phyloP scores from a whole-genome alignment of 352 stramenopile species.

The Phytopythium delawarense region DNA sequence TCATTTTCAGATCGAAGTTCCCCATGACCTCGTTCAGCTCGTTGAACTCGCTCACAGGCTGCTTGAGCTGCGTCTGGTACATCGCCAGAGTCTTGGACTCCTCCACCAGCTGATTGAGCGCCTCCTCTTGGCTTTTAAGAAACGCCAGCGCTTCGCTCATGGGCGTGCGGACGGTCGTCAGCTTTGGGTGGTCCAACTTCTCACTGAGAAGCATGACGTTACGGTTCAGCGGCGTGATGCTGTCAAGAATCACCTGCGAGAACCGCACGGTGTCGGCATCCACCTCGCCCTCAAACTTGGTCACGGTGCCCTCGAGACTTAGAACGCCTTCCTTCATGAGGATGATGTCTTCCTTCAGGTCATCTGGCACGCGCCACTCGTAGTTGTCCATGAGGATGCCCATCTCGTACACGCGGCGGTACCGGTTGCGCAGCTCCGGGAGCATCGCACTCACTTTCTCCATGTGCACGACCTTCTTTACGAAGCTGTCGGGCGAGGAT shows the following conservation, averaged over 20 bases:
- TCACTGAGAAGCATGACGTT: constrained; percentile 72
- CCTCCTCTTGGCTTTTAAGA: constrained; percentile 63
- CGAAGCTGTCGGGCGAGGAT: constrained; percentile 71
- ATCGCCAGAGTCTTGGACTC: constrained; percentile 84
- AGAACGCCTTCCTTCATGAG: constrained; percentile 92
- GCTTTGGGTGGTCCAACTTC: constrained; percentile 77
- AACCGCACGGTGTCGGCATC: constrained; percentile 92
- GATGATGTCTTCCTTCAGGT: constrained; percentile 92
- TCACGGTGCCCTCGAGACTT: constrained; percentile 86
- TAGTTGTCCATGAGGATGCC: constrained; percentile 90
- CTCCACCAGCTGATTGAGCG: constrained; percentile 67
- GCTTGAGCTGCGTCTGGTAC: constrained; percentile 87
- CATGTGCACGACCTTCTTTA: constrained; percentile 90
- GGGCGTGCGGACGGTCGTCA: constrained; percentile 69
- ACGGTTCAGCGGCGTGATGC: constrained; percentile 71
- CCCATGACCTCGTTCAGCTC: constrained; percentile 84
- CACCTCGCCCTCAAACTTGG: constrained; percentile 87
- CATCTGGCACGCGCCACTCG: constrained; percentile 87
- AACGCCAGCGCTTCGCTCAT: constrained; percentile 76
- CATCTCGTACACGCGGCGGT: constrained; percentile 84
- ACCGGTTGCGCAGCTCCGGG: constrained; percentile 59
- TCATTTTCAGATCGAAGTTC: constrained; percentile 89
- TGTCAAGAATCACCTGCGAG: constrained; percentile 87
- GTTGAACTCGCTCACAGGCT: constrained; percentile 86
- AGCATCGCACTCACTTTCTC: constrained; percentile 55